These are phyloP conservation scores for Aspergillus homomorphus DNA, from an alignment of 495 filamentous ascomycete genomes.

Conservation along the genomic window DNA sequence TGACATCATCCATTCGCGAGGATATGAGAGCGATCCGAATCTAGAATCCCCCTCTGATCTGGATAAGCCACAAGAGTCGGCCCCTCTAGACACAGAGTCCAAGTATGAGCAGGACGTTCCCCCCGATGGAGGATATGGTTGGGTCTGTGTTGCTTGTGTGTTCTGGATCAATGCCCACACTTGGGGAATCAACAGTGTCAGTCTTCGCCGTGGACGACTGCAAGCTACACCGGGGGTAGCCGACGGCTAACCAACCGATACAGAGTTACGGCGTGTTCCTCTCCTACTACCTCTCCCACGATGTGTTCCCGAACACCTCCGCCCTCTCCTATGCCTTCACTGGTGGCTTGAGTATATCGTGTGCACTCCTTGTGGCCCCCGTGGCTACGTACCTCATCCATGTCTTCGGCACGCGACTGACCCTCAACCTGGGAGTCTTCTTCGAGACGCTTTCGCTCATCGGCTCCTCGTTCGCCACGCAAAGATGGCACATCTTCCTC, in stretches of 20 bases:
- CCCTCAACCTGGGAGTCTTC: constrained; percentile 58
- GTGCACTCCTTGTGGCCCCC: constrained; percentile 61
- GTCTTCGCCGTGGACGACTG: no score
- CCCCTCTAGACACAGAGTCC: constrained; percentile 19
- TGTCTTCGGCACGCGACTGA: constrained; percentile 49
- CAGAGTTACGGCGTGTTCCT: constrained; percentile 67
- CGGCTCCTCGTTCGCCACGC: constrained; percentile 62
- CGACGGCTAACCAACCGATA: constrained; percentile 10
- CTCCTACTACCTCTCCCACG: constrained; percentile 61
- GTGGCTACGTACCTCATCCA: constrained; percentile 59
- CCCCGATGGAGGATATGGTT: constrained; percentile 55
- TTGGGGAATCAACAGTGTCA: constrained; percentile 53
- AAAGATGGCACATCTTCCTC: constrained; percentile 72
- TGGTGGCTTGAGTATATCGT: constrained; percentile 66
- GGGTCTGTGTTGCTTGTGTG: constrained; percentile 49
- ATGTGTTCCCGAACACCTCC: constrained; percentile 56
- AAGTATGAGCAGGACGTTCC: constrained; percentile 39
- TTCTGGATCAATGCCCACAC: constrained; percentile 56
- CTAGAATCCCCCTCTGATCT: constrained; percentile 10
- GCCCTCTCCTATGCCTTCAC: constrained; percentile 67
- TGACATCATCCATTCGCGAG: constrained; percentile 34
- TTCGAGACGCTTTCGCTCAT: constrained; percentile 61
- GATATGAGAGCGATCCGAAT: constrained; percentile 21
- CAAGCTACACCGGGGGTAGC: no score
- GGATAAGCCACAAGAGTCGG: constrained; percentile 9